Conservation (phyloP, 768 basidiomycete genomes). For the Lanmaoa pseudosensibilis region DNA sequence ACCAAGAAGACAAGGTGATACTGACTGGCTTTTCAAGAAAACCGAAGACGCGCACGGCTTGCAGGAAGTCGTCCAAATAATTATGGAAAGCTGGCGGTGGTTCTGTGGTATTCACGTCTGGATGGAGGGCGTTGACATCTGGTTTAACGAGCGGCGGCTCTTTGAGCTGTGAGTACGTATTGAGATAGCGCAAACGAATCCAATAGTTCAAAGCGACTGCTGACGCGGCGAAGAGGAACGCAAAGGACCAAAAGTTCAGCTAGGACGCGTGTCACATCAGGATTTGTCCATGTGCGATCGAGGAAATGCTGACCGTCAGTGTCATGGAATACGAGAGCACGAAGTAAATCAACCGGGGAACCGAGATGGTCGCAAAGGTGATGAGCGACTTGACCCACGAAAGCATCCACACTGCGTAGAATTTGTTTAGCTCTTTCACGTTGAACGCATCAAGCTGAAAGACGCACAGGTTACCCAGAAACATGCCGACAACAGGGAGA, state of each 20-base stretch:
- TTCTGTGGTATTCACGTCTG: constrained; percentile 81
- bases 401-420: constrained; percentile 68
- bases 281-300: not conserved
- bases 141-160: constrained; percentile 82
- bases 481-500: constrained; percentile 75
- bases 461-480: constrained; percentile 83
- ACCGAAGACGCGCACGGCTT: constrained; percentile 95
- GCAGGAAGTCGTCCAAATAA: constrained; percentile 95
- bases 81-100: constrained; percentile 84
- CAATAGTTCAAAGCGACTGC: constrained; percentile 75
- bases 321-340: constrained; percentile 88
- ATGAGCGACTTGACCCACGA: constrained; percentile 76
- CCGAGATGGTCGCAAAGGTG: constrained; percentile 77
- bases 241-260: constrained; percentile 92
- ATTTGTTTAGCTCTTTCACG: constrained; percentile 3
- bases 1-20: not conserved
- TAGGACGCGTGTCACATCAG: constrained; percentile 33
- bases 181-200: constrained; percentile 80
- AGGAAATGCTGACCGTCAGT: constrained; percentile 58
- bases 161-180: constrained; percentile 71
- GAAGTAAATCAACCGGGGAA: constrained; percentile 77
- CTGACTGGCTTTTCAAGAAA: constrained; percentile 94
- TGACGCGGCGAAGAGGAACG: constrained; percentile 68
- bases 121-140: constrained; percentile 85
- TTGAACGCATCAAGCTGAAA: not conserved